Evolutionary conservation across 2,329 filamentous ascomycete genomes (phyloP).

Genomic region (Rhytidhysteron rufulum): DNA sequence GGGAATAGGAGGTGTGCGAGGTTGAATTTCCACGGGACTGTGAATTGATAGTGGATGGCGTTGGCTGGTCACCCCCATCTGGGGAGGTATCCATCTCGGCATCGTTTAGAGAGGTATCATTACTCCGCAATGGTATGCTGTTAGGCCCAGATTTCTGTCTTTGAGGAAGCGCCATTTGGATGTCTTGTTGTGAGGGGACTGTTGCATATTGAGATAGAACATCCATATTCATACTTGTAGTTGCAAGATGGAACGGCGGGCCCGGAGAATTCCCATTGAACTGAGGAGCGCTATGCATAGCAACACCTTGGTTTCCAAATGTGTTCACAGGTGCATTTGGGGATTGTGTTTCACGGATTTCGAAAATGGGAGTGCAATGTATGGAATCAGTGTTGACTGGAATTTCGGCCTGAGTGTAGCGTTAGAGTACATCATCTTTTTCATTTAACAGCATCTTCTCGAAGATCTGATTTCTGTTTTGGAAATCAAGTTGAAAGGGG

Average conservation of each 20-base stretch:
- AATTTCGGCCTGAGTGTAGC: conserved; percentile 13
- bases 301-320: conserved; percentile 15
- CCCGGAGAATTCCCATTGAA: conserved; percentile 9
- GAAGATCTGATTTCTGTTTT: background rate
- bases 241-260: conserved; percentile 22
- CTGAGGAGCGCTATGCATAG: conserved; percentile 5
- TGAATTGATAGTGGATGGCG: conserved; percentile 27
- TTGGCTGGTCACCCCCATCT: conserved; percentile 25
- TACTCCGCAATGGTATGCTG: background rate
- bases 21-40: conserved; percentile 28
- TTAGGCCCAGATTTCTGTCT: conserved; percentile 7
- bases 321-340: conserved; percentile 23
- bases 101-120: conserved; percentile 14
- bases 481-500: conserved; percentile 1
- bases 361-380: conserved; percentile 28
- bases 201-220: conserved; percentile 10
- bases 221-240: conserved; percentile 20
- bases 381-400: conserved; percentile 24
- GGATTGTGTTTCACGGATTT: conserved; percentile 30
- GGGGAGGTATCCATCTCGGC: conserved; percentile 35
- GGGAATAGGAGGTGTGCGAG: conserved; percentile 34
- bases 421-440: conserved; percentile 1
- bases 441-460: background rate
- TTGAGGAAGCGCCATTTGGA: conserved; percentile 9
- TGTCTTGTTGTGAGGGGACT: conserved; percentile 6